Conservation (phyloP, 2,329 filamentous ascomycete species). For the Plenodomus tracheiphilus region DNA sequence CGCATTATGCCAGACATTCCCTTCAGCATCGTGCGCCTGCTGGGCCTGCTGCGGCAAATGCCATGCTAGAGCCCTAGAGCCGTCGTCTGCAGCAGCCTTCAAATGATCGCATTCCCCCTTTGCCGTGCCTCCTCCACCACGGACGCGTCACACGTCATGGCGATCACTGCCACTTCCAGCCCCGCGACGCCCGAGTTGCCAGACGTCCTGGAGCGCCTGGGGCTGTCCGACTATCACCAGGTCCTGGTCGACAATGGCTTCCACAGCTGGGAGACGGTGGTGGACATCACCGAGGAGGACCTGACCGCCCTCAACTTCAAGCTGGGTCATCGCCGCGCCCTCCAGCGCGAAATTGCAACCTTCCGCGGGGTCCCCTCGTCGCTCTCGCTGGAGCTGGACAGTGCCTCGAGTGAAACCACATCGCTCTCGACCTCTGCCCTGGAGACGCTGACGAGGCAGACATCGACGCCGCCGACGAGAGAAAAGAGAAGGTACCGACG, state of each 20-base stretch:
- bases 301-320: slow-evolving; percentile 44
- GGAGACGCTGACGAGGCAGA: slow-evolving; percentile 30
- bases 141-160: slow-evolving; percentile 26
- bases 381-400: slow-evolving; percentile 30
- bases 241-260: slow-evolving; percentile 43
- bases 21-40: neutral
- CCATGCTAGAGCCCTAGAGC: slow-evolving; percentile 6
- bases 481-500: slow-evolving; percentile 45
- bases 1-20: neutral
- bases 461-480: slow-evolving; percentile 23
- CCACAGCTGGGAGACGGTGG: slow-evolving; percentile 42
- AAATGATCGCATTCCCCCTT: slow-evolving; percentile 24
- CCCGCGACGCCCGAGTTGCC: slow-evolving; percentile 25
- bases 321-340: slow-evolving; percentile 43
- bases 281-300: slow-evolving; percentile 48
- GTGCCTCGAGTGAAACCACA: slow-evolving; percentile 17
- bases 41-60: slow-evolving; percentile 9
- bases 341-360: slow-evolving; percentile 47
- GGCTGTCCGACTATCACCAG: slow-evolving; percentile 33
- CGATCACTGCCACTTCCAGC: slow-evolving; percentile 30
- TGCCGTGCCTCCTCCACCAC: slow-evolving; percentile 11
- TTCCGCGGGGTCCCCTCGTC: slow-evolving; percentile 37
- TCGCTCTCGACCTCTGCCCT: slow-evolving; percentile 36
- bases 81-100: slow-evolving; percentile 14
- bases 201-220: slow-evolving; percentile 37